phyloP scores from a whole-genome alignment of 331 rosid genomes.

The Saraca asoca region DNA sequence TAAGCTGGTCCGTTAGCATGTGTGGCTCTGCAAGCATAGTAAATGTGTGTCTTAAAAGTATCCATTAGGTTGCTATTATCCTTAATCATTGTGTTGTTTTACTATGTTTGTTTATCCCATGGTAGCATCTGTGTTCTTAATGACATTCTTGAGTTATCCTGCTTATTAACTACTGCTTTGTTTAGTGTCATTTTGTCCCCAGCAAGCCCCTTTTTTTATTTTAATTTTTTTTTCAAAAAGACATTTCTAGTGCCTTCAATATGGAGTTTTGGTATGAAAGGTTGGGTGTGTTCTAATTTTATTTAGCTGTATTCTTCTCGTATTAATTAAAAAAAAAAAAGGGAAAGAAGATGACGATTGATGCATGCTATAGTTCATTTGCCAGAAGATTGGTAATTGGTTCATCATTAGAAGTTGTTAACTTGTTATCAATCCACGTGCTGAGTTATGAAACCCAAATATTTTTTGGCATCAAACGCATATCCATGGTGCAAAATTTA shows the following conservation, averaged over 20 bases:
- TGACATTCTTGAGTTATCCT: neutral
- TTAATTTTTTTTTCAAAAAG: too few relatives aligned
- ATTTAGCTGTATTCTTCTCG: neutral
- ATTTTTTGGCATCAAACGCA: neutral
- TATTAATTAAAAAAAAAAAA: neutral
- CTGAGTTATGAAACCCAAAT: slow-evolving; percentile 1
- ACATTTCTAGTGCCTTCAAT: neutral
- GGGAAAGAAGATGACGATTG: neutral
- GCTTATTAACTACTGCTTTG: neutral
- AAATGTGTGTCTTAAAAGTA: neutral
- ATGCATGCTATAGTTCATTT: neutral
- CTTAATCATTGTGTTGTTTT: neutral
- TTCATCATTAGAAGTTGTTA: neutral
- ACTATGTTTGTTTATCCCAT: neutral
- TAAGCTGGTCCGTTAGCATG: neutral
- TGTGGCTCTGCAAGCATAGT: neutral
- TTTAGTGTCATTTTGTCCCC: neutral
- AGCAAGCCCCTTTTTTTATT: too few relatives aligned
- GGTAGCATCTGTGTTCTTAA: neutral
- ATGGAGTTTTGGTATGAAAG: neutral
- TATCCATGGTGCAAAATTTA: neutral
- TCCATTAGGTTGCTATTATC: neutral
- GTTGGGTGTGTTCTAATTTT: neutral
- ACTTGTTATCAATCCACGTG: neutral
- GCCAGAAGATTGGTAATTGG: neutral